These are phyloP conservation scores for Uromyces viciae-fabae DNA, from an alignment of 1,284 basidiomycete species.

Conservation along the genomic window DNA sequence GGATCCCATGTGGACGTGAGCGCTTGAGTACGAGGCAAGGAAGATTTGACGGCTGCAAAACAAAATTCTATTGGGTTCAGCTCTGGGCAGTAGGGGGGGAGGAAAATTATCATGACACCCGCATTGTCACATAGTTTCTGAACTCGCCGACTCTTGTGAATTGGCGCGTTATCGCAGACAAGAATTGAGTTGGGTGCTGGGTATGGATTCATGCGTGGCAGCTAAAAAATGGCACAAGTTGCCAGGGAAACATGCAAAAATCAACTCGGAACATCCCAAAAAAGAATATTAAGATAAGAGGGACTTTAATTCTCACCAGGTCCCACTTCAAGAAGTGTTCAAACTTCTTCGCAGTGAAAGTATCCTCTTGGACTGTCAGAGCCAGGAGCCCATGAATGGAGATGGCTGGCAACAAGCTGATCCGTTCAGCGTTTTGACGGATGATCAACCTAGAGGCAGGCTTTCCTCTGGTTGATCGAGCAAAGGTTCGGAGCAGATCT, in stretches of 20 bases:
- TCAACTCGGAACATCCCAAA: background rate
- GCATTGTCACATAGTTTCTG: background rate
- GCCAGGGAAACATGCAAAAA: background rate
- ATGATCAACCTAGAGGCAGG: background rate
- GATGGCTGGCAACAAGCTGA: background rate
- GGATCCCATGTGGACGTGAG: background rate
- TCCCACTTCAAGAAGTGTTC: background rate
- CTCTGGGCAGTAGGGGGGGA: background rate
- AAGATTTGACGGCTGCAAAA: background rate
- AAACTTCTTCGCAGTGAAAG: background rate
- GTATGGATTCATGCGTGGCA: slow-evolving; percentile 13
- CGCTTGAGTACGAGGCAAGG: background rate
- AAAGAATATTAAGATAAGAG: too few species aligned
- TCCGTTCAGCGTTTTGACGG: background rate
- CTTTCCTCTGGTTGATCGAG: background rate
- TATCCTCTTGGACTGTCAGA: background rate
- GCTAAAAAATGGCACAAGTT: background rate
- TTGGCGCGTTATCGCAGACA: background rate
- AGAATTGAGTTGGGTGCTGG: background rate
- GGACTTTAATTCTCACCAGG: too few species aligned
- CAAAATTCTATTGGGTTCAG: slow-evolving; percentile 20
- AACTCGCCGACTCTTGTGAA: background rate
- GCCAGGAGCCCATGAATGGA: background rate
- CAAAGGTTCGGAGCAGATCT: background rate
- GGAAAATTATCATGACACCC: background rate